A percentile compares a stretch with the other conserved stretches of the same genome.
Conservation (phyloP, 202 grass and related monocot genomes). For the Carex arenaria region DNA sequence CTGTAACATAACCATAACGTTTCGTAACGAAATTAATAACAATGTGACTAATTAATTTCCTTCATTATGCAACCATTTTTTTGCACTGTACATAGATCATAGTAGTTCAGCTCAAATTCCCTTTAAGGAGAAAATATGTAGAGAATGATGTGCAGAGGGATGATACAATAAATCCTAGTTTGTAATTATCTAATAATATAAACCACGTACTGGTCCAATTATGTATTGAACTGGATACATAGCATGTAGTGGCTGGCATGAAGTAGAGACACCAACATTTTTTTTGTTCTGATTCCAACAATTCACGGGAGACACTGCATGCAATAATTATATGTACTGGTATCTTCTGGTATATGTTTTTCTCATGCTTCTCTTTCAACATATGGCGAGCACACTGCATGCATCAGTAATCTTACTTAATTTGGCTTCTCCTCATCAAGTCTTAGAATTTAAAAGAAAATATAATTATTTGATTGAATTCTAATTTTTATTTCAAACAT, state of each 20-base stretch:
- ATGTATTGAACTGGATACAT: background rate
- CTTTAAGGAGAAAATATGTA: background rate
- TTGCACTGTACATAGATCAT: background rate
- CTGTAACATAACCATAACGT: too few relatives aligned
- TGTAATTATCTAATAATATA: background rate
- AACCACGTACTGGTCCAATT: background rate
- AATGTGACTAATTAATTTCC: too few relatives aligned
- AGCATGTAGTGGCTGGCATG: background rate
- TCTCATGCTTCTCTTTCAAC: background rate
- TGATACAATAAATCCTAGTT: background rate
- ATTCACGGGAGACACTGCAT: background rate
- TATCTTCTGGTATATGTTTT: background rate
- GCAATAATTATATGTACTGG: background rate
- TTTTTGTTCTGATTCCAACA: conserved; percentile 17
- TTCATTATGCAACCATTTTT: too few relatives aligned
- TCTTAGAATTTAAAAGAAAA: too few relatives aligned
- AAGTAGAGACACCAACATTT: background rate
- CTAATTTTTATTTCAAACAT: too few relatives aligned
- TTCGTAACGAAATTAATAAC: too few relatives aligned
- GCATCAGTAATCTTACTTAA: background rate
- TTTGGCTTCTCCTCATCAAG: background rate
- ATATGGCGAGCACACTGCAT: background rate
- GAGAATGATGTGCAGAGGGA: background rate
- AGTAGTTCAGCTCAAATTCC: background rate
- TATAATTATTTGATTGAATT: too few relatives aligned